Base-by-base conservation (phyloP, 2,329 filamentous ascomycete genomes). In the Penicillium crustosum region DNA sequence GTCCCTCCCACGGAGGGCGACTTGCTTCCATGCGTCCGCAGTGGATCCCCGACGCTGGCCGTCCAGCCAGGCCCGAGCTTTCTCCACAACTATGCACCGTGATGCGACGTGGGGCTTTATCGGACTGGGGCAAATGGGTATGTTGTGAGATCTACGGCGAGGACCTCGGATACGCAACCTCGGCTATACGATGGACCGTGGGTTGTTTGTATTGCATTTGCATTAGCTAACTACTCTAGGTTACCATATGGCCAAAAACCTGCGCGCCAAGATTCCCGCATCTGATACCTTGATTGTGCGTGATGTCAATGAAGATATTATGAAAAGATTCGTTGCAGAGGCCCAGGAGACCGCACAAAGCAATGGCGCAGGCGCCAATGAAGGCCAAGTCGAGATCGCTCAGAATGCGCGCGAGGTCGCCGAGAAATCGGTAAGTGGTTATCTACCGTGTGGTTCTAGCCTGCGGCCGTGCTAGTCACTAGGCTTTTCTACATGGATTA, bases 211-310 rank as follows among this genome's bases (percentile, higher is more conserved):
- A 42, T 35, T 43, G 10, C 12, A 25, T n/a, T 12, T 50, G 31
- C 53, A 51, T 33, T 53, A 47, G 39, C 45, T 48, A 23, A 56
- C 23, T 44, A 33, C 6, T 13, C n/a, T 51, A 89, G 87, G 88
- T 48, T 90, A 86, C 64, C 84, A 86, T 48, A 91, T 91, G 88
- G 88, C 88, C 36, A 83, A 81, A 71, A 91, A 90, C 66, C 78
- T 91, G 6, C 82, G 87, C 65, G 79, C 83, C 38, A 90, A 89
- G 71, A 81, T 89, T 31, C 83, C 86, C 4, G 75, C 79, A 23
- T 78, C 81, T 10, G 88, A 91, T 70, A 85, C 79, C 0, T 72
- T 91, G 48, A 78, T 85, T 58, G 75, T 91, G 33, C 85, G 86
- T 67, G 88, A 91, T 70, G 80, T 89, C 61, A 89, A 90, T 68